These are phyloP conservation scores for Sergeia podlipaevii DNA, from an alignment of 208 protist genomes.

Conservation along the genomic window DNA sequence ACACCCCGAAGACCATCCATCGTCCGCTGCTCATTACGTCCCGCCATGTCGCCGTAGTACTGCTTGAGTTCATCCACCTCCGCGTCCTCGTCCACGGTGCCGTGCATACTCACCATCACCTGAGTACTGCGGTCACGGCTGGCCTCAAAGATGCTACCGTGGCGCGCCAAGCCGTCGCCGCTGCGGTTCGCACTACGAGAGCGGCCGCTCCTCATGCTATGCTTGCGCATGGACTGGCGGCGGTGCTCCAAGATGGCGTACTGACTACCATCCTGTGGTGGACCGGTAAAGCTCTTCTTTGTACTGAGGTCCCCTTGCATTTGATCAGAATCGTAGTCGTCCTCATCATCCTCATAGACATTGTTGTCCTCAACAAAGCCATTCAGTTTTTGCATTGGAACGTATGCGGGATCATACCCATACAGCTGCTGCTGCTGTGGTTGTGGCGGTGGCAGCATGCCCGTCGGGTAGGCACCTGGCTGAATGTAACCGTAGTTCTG, in stretches of 20 bases:
- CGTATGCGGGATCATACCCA: too few relatives aligned
- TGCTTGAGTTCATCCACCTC: conserved; percentile 37
- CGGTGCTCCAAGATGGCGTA: conserved; percentile 18
- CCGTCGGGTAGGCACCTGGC: too few relatives aligned
- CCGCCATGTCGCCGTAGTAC: conserved; percentile 73
- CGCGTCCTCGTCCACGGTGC: conserved; percentile 20
- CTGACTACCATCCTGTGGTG: too few relatives aligned
- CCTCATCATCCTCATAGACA: background rate
- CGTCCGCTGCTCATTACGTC: conserved; percentile 24
- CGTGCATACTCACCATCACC: conserved; percentile 37
- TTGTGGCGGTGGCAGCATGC: too few relatives aligned
- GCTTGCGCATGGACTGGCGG: too few relatives aligned
- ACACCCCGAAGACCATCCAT: conserved; percentile 45
- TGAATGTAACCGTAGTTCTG: too few relatives aligned
- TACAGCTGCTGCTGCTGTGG: conserved; percentile 14
- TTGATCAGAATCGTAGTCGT: conserved; percentile 6
- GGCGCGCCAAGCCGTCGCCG: conserved; percentile 26
- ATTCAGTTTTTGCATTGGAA: too few relatives aligned
- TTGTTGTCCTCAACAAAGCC: too few relatives aligned
- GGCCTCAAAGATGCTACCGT: conserved; percentile 41
- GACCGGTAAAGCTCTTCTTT: conserved; percentile 37
- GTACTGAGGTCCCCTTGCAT: conserved; percentile 9
- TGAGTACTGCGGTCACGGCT: conserved; percentile 47
- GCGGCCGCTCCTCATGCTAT: conserved; percentile 16
- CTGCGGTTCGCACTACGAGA: conserved; percentile 8